phyloP scores from a whole-genome alignment of 2,329 filamentous ascomycete genomes.

The Cladobotryum protrusum region DNA sequence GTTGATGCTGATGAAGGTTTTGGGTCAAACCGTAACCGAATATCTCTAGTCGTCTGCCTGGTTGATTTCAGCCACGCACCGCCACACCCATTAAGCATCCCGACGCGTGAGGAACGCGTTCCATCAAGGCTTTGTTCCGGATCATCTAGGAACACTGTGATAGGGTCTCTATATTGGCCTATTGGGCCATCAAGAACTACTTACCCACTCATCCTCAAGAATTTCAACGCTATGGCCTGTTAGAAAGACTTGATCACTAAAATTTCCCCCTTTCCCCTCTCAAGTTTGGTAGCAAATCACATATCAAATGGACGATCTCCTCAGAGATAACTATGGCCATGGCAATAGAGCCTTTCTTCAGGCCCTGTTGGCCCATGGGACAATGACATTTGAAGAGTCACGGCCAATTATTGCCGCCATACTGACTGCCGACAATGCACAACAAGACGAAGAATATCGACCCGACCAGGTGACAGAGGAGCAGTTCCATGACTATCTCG shows the following conservation, averaged over 20 bases:
- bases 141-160: too few species aligned
- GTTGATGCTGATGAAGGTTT: too few species aligned
- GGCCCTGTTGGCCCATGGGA: slow-evolving; percentile 72
- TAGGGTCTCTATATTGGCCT: too few species aligned
- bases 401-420: slow-evolving; percentile 72
- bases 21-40: neutral
- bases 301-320: slow-evolving; percentile 21
- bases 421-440: slow-evolving; percentile 46
- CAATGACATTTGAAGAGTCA: slow-evolving; percentile 68
- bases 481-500: slow-evolving; percentile 63
- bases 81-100: slow-evolving; percentile 6
- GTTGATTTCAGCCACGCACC: slow-evolving; percentile 10
- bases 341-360: slow-evolving; percentile 85
- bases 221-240: too few species aligned
- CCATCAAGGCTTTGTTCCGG: neutral
- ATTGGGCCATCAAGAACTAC: too few species aligned
- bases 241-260: too few species aligned
- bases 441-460: slow-evolving; percentile 33
- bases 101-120: slow-evolving; percentile 4
- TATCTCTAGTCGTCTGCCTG: neutral
- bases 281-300: neutral
- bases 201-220: too few species aligned
- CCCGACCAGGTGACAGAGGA: slow-evolving; percentile 61
- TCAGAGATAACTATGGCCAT: slow-evolving; percentile 43
- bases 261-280: too few species aligned